Percentiles rank a stretch among this genome's conserved stretches.
phyloP scores from a whole-genome alignment of 495 filamentous ascomycete genomes.

The Penicillium tannophilum region DNA sequence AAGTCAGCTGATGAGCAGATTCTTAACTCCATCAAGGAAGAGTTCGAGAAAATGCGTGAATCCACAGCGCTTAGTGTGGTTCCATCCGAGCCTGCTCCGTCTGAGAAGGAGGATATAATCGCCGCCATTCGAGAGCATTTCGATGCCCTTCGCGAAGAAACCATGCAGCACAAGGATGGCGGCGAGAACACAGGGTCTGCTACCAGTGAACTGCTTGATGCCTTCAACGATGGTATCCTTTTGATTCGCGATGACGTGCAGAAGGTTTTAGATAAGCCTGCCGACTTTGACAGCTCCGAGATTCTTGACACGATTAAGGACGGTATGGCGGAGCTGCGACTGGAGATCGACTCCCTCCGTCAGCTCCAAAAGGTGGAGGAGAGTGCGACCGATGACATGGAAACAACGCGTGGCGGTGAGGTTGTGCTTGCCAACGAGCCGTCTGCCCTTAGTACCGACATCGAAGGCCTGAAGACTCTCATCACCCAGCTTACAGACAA shows the following conservation, averaged over 20 bases:
- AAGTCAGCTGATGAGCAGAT: conserved; percentile 25
- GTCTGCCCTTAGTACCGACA: conserved; percentile 60
- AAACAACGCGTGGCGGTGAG: conserved; percentile 49
- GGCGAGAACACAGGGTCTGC: conserved; percentile 60
- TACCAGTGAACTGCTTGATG: conserved; percentile 76
- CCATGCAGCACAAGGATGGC: conserved; percentile 55
- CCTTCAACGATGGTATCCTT: conserved; percentile 78
- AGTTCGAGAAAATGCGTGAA: conserved; percentile 75
- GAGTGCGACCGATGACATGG: conserved; percentile 34
- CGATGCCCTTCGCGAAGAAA: conserved; percentile 54
- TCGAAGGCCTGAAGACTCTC: conserved; percentile 79
- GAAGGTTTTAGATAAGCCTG: conserved; percentile 74
- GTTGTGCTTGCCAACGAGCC: conserved; percentile 57
- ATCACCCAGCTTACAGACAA: conserved; percentile 81
- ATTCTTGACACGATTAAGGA: conserved; percentile 83
- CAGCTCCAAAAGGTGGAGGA: conserved; percentile 39
- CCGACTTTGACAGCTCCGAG: conserved; percentile 79
- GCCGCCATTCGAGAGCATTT: conserved; percentile 50
- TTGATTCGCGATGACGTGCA: conserved; percentile 73
- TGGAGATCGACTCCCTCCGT: conserved; percentile 77
- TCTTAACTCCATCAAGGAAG: conserved; percentile 60
- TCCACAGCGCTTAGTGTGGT: conserved; percentile 48
- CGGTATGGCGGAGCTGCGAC: conserved; percentile 69
- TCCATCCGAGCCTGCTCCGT: conserved; percentile 26
- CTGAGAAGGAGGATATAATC: conserved; percentile 57